Evolutionary conservation across 208 protist genomes (phyloP).

Genomic region (Acanthamoeba culbertsoni): DNA sequence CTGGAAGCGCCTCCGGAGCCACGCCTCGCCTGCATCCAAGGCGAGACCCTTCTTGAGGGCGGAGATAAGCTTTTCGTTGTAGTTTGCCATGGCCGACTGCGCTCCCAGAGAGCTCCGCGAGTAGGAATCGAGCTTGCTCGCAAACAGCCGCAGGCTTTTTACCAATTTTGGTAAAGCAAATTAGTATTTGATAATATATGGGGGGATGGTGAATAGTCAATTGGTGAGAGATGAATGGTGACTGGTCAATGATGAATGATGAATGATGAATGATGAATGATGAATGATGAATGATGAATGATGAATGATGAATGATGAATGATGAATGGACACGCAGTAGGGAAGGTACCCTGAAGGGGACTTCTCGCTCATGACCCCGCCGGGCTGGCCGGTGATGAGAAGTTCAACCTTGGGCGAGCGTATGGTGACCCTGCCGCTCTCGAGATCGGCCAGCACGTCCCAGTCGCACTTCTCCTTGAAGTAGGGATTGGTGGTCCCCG

Average conservation of each 20-base stretch:
- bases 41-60: slow-evolving; percentile 31
- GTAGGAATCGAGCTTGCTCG: slow-evolving; percentile 47
- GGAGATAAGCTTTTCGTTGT: slow-evolving; percentile 18
- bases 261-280: no score
- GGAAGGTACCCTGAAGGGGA: neutral
- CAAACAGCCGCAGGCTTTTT: neutral
- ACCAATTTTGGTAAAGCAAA: neutral
- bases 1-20: slow-evolving; percentile 34
- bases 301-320: neutral
- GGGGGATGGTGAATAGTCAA: no score
- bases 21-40: slow-evolving; percentile 11
- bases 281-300: no score
- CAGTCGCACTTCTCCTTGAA: slow-evolving; percentile 58
- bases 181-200: no score
- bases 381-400: slow-evolving; percentile 50
- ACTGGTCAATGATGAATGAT: no score
- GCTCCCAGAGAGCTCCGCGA: neutral
- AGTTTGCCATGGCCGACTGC: neutral
- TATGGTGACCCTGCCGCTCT: slow-evolving; percentile 28
- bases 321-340: neutral
- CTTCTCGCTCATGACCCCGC: neutral
- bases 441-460: slow-evolving; percentile 59
- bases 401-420: slow-evolving; percentile 36
- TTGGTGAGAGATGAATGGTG: no score
- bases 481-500: slow-evolving; percentile 53